phyloP scores from a whole-genome alignment of 106 monocot genomes.

The Dendrobium officinale region DNA sequence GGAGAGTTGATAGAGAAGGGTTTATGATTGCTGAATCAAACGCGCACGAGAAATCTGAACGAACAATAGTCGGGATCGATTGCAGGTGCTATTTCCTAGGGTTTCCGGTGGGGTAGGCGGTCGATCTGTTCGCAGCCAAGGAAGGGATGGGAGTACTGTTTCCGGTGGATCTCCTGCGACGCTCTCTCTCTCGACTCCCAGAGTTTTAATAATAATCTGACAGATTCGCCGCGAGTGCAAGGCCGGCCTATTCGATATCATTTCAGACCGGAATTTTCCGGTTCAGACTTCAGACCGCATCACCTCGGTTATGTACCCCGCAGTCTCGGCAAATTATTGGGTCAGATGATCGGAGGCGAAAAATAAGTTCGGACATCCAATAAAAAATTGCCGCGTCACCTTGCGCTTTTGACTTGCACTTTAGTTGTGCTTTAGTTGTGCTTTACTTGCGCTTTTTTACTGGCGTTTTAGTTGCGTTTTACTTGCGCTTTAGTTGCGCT shows the following conservation, averaged over 20 bases:
- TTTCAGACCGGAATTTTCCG: background rate
- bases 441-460: too few relatives aligned
- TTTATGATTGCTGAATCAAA: background rate
- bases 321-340: too few relatives aligned
- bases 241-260: background rate
- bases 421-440: too few relatives aligned
- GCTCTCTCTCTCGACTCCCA: background rate
- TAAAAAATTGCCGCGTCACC: too few relatives aligned
- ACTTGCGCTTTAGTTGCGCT: too few relatives aligned
- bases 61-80: background rate
- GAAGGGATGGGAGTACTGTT: conserved; percentile 10
- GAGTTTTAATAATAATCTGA: background rate
- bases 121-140: background rate
- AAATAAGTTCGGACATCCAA: too few relatives aligned
- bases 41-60: background rate
- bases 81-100: conserved; percentile 2
- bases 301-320: too few relatives aligned
- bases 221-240: background rate
- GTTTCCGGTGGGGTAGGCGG: background rate
- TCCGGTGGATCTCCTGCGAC: conserved; percentile 11
- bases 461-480: too few relatives aligned
- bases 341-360: too few relatives aligned
- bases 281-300: background rate
- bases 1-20: background rate
- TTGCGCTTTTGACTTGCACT: too few relatives aligned